Base-by-base conservation (phyloP, 139 green algal genomes). In the Yamagishiella unicocca region DNA sequence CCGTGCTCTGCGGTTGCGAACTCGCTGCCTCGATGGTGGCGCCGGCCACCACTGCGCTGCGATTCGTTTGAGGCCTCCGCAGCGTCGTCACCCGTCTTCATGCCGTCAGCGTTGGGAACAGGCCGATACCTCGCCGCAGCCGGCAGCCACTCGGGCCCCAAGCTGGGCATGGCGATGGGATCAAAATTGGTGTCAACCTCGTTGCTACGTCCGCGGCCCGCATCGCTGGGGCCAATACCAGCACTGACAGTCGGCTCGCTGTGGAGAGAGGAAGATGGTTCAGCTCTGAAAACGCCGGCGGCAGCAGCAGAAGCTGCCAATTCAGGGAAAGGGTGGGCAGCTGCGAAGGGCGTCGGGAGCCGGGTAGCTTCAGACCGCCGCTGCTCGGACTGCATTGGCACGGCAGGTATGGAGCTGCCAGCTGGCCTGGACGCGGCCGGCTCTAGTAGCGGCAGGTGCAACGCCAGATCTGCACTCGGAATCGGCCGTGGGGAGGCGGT, bases 181-280 rank as follows among this genome's bases (percentile, higher is more conserved):
- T n/a, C n/a, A n/a, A n/a, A n/a, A n/a, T n/a, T n/a, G n/a, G n/a
- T n/a, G n/a, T n/a, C n/a, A n/a, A n/a, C n/a, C n/a, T n/a, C n/a
- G n/a, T n/a, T n/a, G n/a, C n/a, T n/a, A n/a, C n/a, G n/a, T n/a
- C n/a, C n/a, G n/a, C n/a, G n/a, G n/a, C n/a, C n/a, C n/a, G n/a
- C n/a, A n/a, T n/a, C n/a, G 62, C n/a, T 81, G 8, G 8, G 74
- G 8, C 8, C 74, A 7, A 70, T 67, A 24, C 75, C 75, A 14
- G 75, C 75, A 9, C 77, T 73, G 37, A 84, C 17, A 3, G 77
- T 50, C 4, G 77, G 77, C 9, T 71, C 77, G 77, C 55, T 84
- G 37, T 84, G 55, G 1, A 84, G 77, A 24, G 77, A 73, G 3
- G 77, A 40, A 22, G 70, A 38, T 40, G 35, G 29, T 12, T 5